These are phyloP conservation scores for Hemisphaericaspora xylofermentans DNA, from an alignment of 1,139 yeast genomes.

Conservation along the genomic window DNA sequence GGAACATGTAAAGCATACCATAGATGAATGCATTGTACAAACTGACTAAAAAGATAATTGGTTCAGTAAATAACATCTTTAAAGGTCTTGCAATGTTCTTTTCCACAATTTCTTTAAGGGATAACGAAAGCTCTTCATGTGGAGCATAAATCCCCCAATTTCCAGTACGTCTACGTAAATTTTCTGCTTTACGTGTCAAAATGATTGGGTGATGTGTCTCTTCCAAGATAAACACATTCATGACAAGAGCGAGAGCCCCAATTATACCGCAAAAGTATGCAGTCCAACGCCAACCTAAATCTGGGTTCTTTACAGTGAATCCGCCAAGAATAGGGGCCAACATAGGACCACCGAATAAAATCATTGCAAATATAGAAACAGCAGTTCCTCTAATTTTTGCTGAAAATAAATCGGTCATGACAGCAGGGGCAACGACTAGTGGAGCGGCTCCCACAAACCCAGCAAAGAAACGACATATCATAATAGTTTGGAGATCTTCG, in stretches of 20 bases:
- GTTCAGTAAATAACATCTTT: slow-evolving; percentile 67
- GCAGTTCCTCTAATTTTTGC: slow-evolving; percentile 38
- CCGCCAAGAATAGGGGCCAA: slow-evolving; percentile 43
- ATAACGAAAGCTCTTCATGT: slow-evolving; percentile 67
- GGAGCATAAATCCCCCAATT: slow-evolving; percentile 87
- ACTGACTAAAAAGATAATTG: slow-evolving; percentile 66
- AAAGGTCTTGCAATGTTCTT: slow-evolving; percentile 73
- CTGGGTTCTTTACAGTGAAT: slow-evolving; percentile 30
- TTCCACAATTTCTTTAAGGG: slow-evolving; percentile 62
- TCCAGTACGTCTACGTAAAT: slow-evolving; percentile 53
- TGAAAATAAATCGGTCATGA: slow-evolving; percentile 40
- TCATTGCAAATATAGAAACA: slow-evolving; percentile 32
- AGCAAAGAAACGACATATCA: slow-evolving; percentile 42
- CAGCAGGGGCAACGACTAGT: slow-evolving; percentile 45
- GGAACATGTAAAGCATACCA: slow-evolving; percentile 74
- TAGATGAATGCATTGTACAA: slow-evolving; percentile 81
- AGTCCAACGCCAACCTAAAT: slow-evolving; percentile 60
- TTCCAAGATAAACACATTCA: slow-evolving; percentile 32
- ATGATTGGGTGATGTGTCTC: slow-evolving; percentile 55
- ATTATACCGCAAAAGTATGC: slow-evolving; percentile 53
- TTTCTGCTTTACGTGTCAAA: slow-evolving; percentile 59
- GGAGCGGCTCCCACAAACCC: slow-evolving; percentile 45
- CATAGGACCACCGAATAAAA: slow-evolving; percentile 49
- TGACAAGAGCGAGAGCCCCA: slow-evolving; percentile 33
- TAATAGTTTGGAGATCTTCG: slow-evolving; percentile 37